These are phyloP conservation scores for Sicyos edulis DNA, from an alignment of 306 rosid species.

Conservation along the genomic window DNA sequence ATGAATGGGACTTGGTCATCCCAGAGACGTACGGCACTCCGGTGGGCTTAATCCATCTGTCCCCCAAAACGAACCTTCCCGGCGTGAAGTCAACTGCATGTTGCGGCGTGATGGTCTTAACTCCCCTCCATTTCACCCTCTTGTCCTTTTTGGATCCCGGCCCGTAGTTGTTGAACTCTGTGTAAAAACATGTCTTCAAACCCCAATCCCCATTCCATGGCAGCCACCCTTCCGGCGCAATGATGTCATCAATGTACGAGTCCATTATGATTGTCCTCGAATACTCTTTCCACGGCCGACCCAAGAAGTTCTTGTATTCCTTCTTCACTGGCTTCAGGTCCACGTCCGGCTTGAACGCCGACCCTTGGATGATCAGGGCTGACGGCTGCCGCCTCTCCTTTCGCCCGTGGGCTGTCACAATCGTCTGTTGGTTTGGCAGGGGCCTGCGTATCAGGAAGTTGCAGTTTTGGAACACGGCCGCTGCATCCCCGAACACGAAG, in stretches of 20 bases:
- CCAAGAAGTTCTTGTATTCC: slow-evolving; percentile 32
- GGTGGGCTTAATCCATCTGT: slow-evolving; percentile 48
- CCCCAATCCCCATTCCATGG: slow-evolving; percentile 52
- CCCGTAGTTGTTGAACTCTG: slow-evolving; percentile 47
- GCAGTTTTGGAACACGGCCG: slow-evolving; percentile 62
- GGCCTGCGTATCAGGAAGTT: slow-evolving; percentile 63
- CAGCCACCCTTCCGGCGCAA: slow-evolving; percentile 58
- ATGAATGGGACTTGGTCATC: not conserved
- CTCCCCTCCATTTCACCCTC: slow-evolving; percentile 61
- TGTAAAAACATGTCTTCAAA: slow-evolving; percentile 43
- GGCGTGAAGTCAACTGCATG: slow-evolving; percentile 28
- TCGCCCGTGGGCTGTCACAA: slow-evolving; percentile 80
- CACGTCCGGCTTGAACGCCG: slow-evolving; percentile 33
- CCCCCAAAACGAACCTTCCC: slow-evolving; percentile 31
- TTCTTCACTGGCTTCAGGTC: slow-evolving; percentile 35
- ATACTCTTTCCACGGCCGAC: slow-evolving; percentile 73
- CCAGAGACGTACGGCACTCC: slow-evolving; percentile 46
- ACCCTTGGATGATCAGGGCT: slow-evolving; percentile 49
- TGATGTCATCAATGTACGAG: slow-evolving; percentile 49
- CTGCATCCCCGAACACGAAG: slow-evolving; percentile 66
- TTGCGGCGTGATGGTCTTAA: slow-evolving; percentile 37
- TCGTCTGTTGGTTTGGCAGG: slow-evolving; percentile 50
- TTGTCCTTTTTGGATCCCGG: slow-evolving; percentile 38
- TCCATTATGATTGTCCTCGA: slow-evolving; percentile 73
- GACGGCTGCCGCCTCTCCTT: slow-evolving; percentile 56